Evolutionary conservation across 1,139 yeast genomes (phyloP).

Genomic region (Lodderomyces orthopsilosis): DNA sequence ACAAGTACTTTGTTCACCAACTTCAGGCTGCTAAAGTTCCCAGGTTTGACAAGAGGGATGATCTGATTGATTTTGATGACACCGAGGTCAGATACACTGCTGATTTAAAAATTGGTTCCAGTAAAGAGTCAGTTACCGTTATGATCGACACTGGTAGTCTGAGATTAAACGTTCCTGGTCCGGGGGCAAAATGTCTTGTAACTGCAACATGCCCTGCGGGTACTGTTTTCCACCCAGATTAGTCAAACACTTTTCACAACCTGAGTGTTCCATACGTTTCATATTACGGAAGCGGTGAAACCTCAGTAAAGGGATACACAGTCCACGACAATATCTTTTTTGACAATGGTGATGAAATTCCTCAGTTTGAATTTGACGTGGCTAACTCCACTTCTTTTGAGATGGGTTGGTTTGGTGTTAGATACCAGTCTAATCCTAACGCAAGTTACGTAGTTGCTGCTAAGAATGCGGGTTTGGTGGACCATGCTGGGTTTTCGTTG

Average conservation of each 20-base stretch:
- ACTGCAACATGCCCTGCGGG: not conserved
- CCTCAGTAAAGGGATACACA: not conserved
- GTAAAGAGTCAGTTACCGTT: conserved; percentile 19
- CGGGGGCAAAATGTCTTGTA: conserved; percentile 7
- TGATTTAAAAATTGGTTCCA: conserved; percentile 20
- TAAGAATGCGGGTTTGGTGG: conserved; percentile 4
- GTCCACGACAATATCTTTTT: conserved; percentile 12
- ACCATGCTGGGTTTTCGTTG: conserved; percentile 19
- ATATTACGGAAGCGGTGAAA: not conserved
- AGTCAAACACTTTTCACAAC: conserved; percentile 13
- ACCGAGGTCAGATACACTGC: conserved; percentile 1
- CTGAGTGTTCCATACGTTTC: conserved; percentile 4
- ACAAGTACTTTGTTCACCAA: not conserved
- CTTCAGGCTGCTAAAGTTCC: not conserved
- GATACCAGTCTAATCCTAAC: not conserved
- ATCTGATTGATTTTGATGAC: conserved; percentile 10
- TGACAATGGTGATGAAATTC: not conserved
- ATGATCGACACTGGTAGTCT: conserved; percentile 28
- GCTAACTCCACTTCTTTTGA: not conserved
- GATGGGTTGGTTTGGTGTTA: not conserved
- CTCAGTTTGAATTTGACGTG: not conserved
- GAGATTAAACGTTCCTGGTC: conserved; percentile 22
- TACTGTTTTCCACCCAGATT: conserved; percentile 5
- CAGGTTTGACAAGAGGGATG: not conserved
- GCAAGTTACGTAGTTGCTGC: not conserved